phyloP scores from a whole-genome alignment of 371 early-diverging fungal genomes.

The Coemansia sp. region DNA sequence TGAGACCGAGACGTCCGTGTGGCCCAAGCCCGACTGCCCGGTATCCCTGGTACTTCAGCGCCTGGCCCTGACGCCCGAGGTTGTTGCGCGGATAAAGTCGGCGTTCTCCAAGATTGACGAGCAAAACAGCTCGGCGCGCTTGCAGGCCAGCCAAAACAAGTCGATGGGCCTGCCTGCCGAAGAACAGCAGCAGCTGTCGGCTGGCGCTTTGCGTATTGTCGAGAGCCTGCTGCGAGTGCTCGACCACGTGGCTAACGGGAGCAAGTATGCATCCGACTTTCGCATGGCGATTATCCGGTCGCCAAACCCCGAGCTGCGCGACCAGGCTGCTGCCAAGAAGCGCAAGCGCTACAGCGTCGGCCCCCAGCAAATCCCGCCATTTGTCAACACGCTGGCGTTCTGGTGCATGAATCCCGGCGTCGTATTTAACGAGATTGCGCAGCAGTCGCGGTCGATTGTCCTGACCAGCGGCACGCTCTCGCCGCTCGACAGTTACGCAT shows the following conservation, averaged over 20 bases:
- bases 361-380: not conserved
- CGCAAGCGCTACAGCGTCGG: slow-evolving; percentile 15
- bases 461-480: slow-evolving; percentile 86
- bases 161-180: not conserved
- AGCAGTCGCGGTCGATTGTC: slow-evolving; percentile 61
- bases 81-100: not conserved
- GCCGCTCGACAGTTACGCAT: slow-evolving; percentile 71
- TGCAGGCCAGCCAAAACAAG: not conserved
- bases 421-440: slow-evolving; percentile 57
- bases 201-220: slow-evolving; percentile 4
- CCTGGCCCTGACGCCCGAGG: slow-evolving; percentile 14
- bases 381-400: slow-evolving; percentile 29
- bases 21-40: slow-evolving; percentile 25
- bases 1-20: slow-evolving; percentile 34
- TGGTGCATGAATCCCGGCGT: slow-evolving; percentile 69
- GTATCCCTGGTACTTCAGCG: slow-evolving; percentile 14
- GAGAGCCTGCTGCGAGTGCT: slow-evolving; percentile 29
- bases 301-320: slow-evolving; percentile 8
- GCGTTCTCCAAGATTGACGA: slow-evolving; percentile 14
- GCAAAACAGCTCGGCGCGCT: slow-evolving; percentile 13
- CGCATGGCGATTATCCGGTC: slow-evolving; percentile 24
- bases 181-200: not conserved
- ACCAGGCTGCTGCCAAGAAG: not conserved
- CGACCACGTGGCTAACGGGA: not conserved
- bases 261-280: slow-evolving; percentile 27